Base-by-base conservation (phyloP, 2,329 filamentous ascomycete genomes). In the Venturia effusa region DNA sequence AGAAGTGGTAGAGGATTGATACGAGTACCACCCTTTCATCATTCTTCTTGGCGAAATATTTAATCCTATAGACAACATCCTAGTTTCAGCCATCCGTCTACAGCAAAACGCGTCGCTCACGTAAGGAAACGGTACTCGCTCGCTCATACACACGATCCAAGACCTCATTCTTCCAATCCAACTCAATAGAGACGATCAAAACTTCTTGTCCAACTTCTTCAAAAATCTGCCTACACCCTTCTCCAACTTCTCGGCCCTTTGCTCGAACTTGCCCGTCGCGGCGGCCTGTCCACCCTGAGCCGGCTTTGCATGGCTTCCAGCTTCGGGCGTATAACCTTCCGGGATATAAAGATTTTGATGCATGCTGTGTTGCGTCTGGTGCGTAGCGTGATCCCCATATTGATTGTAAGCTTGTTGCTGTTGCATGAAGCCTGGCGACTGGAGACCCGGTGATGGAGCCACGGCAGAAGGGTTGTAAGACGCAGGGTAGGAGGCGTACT, bases 151-250 rank as follows among this genome's bases (percentile, higher is more conserved):
- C 10, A 15, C 13, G 22, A n/a, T n/a, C 27, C 51, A 57, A 19
- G 10, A 57, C 11, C 3, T 7, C 10, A 55, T 8, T 55, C 45
- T 24, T 27, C 4, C 32, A 3, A 27, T 37, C 22, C 4, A 17
- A 11, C 8, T 48, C 43, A 7, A 27, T 27, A 8, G 17, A 22
- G 3, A 34, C 5, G 41, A 37, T 57, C 22, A 73, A 75, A 88
- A 86, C 72, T 85, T 88, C 84, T 89, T 90, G 77, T 92, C 88
- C 74, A 92, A 81, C 76, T 87, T 90, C 81, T 88, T 90, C 68
- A 92, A 74, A 79, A 91, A 87, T 7, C 86, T 84, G 34, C 84
- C 83, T 4, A 91, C 83, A 0, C 87, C 86, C 73, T 85, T 85
- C 76, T 92, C 88, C 40, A 91, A 69, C 69, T 83, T 81, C 34